Base-by-base conservation (phyloP, 371 early-diverging fungal genomes). In the Rhizomucor pusillus region DNA sequence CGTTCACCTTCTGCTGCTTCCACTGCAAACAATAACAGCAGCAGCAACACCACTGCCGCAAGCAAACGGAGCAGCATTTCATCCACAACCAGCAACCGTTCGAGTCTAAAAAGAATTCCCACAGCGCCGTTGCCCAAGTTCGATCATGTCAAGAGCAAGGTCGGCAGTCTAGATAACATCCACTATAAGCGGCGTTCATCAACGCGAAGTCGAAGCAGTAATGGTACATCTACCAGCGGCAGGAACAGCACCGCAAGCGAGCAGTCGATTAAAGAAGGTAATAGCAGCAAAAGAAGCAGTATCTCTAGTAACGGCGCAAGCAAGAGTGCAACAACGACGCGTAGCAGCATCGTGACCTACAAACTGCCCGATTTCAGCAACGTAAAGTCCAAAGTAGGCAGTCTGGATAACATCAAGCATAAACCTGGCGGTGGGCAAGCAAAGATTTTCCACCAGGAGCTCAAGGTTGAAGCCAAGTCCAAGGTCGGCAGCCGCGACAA, bases 401-500 rank as follows among this genome's bases (percentile, higher is more conserved):
- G 48, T 16, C 46, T 39, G 18, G 65, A 65, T 39, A 65, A 65
- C 50, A 56, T 56, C 25, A 51, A 56, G 19, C 65, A 65, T 44
- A 60, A 65, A 22, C 57, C 60, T 5, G 53, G 53, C n/a, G 60
- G 65, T 16, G 51, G 60, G 19, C 29, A 56, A 39, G 51, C 50
- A 1, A 48, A 63, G 36, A 34, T 63, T 1, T 53, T 50, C 18
- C 39, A 63, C 20, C 45, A 63, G 41, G 50, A 47, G 43, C 47
- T 41, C 13, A 35, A 50, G 5, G 48, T 12, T 18, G 53, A 37
- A 19, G 62, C 55, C 23, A 44, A 47, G 20, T 41, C 58, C 50
- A 63, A 63, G 43, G 59, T 63, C 10, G 64, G 64, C 1, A 47
- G 48, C 3, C 49, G 54, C 18, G 64, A 63, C 18, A 63, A 63